Base-by-base conservation (phyloP, 148 eudicot genomes). In the Chenopodium formosanum region DNA sequence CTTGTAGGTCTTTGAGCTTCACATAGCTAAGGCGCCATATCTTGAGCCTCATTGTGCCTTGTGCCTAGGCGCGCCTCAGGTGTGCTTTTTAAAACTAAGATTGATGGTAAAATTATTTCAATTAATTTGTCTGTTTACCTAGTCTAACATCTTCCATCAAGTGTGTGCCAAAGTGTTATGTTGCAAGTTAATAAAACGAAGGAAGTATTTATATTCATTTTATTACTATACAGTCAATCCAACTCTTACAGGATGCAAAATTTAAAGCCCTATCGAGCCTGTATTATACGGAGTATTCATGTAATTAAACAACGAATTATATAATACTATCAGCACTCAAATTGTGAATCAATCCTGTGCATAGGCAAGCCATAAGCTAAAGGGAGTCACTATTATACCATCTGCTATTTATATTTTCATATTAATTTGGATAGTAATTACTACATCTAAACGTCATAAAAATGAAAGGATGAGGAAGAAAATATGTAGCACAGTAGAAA, bases 401-500 rank as follows among this genome's bases (percentile, higher is more conserved):
- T 1, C 47, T 70, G 34, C 9, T 5, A 31, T 31, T 31, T 31
- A 31, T 31, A 31, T 1, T 31, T 31, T 31, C 1, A 1, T 31
- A 31, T 44, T 12, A 71, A 44, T 71, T 17, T 73, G 60, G 16
- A 73, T 44, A 65, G 62, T 40, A 17, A 22, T 50, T 34, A 40
- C 63, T 34, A 40, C 58, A 60, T 17, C 63, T 29, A 53, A 32
- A 56, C 37, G 53, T 53, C 58, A 25, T 44, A 22, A 62, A 73
- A 66, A 29, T 31, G 25, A 32, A 60, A 23, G 46, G 16, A 27
- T 68, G 22, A 32, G 27, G 23, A 17, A n/a, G 25, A 81, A 74
- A 60, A 4, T 27, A 76, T 56, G 83, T 32, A 75, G 46, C 52
- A 67, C 52, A 67, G 73, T 9, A 48, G 31, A 73, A 25, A 60